A percentile compares a stretch with the other conserved stretches of the same genome.
These are phyloP conservation scores for Aspergillus viridinutans DNA, from an alignment of 2,329 filamentous ascomycete genomes.

Conservation along the genomic window DNA sequence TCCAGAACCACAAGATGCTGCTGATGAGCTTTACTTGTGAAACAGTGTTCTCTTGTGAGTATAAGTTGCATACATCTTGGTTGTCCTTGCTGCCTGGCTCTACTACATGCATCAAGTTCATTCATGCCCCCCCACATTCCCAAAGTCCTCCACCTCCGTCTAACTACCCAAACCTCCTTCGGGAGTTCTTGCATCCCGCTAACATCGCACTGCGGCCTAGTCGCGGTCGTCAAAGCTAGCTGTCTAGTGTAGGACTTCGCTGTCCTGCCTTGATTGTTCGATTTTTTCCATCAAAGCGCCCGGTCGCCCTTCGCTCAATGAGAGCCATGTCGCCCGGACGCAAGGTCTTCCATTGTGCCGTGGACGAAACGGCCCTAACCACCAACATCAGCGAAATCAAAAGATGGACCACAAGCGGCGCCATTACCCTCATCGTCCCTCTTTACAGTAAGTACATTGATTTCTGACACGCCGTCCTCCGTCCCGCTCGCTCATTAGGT, in stretches of 20 bases:
- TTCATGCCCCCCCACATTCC: conserved; percentile 29
- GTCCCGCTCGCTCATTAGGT: conserved; percentile 10
- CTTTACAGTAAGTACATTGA: conserved; percentile 44
- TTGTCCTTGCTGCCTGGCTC: conserved; percentile 3
- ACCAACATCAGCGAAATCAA: conserved; percentile 52
- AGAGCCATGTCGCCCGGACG: conserved; percentile 38
- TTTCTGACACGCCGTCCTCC: conserved; percentile 1
- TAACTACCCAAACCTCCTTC: conserved; percentile 26
- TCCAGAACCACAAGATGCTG: conserved; percentile 16
- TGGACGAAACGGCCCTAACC: conserved; percentile 50
- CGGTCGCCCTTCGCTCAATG: conserved; percentile 20
- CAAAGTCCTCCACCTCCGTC: conserved; percentile 22
- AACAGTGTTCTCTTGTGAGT: conserved; percentile 20
- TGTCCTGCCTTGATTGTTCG: conserved; percentile 11
- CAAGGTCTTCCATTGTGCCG: conserved; percentile 50
- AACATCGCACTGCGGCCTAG: conserved; percentile 21
- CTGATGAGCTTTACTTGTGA: conserved; percentile 18
- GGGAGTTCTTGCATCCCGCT: conserved; percentile 18
- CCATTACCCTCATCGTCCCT: conserved; percentile 48
- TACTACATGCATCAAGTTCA: conserved; percentile 9
- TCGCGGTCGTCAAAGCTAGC: conserved; percentile 28
- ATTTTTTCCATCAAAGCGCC: conserved; percentile 12
- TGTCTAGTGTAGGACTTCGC: conserved; percentile 26
- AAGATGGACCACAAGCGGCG: conserved; percentile 47
- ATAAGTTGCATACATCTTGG: not conserved